phyloP scores from a whole-genome alignment of 495 filamentous ascomycete species.

The Penicillium riverlandense region DNA sequence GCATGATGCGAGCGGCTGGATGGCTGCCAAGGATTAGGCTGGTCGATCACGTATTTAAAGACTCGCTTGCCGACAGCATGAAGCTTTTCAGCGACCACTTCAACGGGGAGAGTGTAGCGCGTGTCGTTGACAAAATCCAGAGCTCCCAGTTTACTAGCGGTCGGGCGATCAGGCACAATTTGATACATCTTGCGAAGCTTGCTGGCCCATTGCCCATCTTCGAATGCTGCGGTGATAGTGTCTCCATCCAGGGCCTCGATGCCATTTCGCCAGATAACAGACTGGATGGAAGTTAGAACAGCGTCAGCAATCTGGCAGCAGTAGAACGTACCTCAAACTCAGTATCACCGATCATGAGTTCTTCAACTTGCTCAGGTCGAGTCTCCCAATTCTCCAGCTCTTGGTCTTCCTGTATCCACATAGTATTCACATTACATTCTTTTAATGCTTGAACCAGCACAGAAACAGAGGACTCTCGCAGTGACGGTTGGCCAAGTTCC shows the following conservation, averaged over 20 bases:
- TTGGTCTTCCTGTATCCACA: conserved; percentile 33
- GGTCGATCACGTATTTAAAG: conserved; percentile 35
- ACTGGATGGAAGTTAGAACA: conserved; percentile 8
- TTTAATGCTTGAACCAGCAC: conserved; percentile 22
- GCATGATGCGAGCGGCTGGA: conserved; percentile 38
- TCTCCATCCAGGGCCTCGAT: conserved; percentile 23
- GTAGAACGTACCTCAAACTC: conserved; percentile 27
- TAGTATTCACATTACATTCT: conserved; percentile 31
- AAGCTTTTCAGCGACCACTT: conserved; percentile 24
- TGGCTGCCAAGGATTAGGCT: conserved; percentile 36
- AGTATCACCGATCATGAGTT: conserved; percentile 34
- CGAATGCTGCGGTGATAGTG: conserved; percentile 25
- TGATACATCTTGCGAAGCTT: conserved; percentile 32
- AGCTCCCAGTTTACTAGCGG: conserved; percentile 28
- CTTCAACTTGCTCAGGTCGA: conserved; percentile 25
- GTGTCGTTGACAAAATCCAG: conserved; percentile 30
- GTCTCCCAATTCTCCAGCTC: conserved; percentile 25
- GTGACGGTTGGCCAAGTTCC: conserved; percentile 19
- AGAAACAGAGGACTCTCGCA: conserved; percentile 19
- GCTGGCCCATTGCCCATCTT: conserved; percentile 18
- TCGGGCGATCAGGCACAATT: conserved; percentile 27
- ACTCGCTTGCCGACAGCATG: conserved; percentile 20
- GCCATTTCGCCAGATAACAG: conserved; percentile 36
- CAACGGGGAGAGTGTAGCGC: conserved; percentile 28
- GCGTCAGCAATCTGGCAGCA: background rate